These are phyloP conservation scores for Kockovaella imperatae DNA, from an alignment of 768 basidiomycete genomes.

Conservation along the genomic window DNA sequence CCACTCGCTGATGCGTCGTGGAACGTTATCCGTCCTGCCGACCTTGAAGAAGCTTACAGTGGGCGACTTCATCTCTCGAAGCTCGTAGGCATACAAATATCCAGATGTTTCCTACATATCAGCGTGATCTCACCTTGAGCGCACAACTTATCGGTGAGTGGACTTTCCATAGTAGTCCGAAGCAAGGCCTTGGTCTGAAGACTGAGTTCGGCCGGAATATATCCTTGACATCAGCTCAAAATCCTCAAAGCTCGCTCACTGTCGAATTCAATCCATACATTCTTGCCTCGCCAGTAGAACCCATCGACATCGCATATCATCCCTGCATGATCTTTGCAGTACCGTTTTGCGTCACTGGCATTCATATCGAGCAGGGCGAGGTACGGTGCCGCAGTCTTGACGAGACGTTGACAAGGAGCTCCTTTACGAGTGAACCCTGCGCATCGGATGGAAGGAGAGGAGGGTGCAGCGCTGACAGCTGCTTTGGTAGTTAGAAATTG, in stretches of 20 bases:
- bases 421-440: conserved; percentile 38
- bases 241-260: conserved; percentile 17
- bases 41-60: conserved; percentile 36
- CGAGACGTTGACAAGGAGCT: conserved; percentile 38
- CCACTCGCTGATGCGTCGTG: conserved; percentile 41
- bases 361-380: conserved; percentile 7
- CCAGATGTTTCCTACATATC: conserved; percentile 34
- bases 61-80: conserved; percentile 37
- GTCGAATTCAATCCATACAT: conserved; percentile 35
- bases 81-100: conserved; percentile 42
- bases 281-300: conserved; percentile 29
- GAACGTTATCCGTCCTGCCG: conserved; percentile 42
- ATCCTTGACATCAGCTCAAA: conserved; percentile 17
- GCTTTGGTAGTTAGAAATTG: background rate
- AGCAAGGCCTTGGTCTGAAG: conserved; percentile 40
- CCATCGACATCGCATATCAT: conserved; percentile 39
- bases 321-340: conserved; percentile 41
- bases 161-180: conserved; percentile 40
- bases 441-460: conserved; percentile 20
- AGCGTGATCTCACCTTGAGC: background rate
- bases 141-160: conserved; percentile 24
- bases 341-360: conserved; percentile 10
- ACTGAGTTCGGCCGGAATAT: conserved; percentile 34
- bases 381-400: conserved; percentile 32
- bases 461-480: background rate